Evolutionary conservation across 228 moss, liverwort and hornwort genomes (phyloP).

Genomic region (Sphagnum magellanicum): DNA sequence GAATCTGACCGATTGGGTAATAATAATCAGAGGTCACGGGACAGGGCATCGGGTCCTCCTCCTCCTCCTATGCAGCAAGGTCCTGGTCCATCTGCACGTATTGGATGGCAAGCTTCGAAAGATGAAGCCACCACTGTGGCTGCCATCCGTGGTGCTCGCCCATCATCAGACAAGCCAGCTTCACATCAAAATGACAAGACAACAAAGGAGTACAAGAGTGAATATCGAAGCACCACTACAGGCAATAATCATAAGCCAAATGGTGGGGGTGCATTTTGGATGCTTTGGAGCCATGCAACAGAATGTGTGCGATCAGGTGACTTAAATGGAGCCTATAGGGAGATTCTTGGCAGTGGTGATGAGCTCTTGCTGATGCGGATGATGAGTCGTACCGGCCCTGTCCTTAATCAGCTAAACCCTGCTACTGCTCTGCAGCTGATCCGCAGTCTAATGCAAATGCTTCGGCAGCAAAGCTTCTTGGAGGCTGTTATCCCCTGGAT

Average conservation of each 20-base stretch:
- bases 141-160: slow-evolving; percentile 55
- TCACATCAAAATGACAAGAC: slow-evolving; percentile 13
- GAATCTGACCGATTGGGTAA: slow-evolving; percentile 40
- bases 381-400: slow-evolving; percentile 77
- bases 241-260: slow-evolving; percentile 23
- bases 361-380: slow-evolving; percentile 68
- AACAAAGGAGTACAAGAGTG: slow-evolving; percentile 9
- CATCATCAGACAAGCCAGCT: slow-evolving; percentile 19
- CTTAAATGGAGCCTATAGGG: slow-evolving; percentile 52
- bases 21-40: slow-evolving; percentile 35
- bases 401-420: slow-evolving; percentile 54
- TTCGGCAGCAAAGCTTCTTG: slow-evolving; percentile 77
- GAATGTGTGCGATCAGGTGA: slow-evolving; percentile 56
- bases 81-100: slow-evolving; percentile 42
- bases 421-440: slow-evolving; percentile 53
- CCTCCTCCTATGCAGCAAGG: slow-evolving; percentile 28
- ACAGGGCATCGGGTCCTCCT: slow-evolving; percentile 29
- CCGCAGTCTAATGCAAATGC: slow-evolving; percentile 45
- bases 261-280: slow-evolving; percentile 75
- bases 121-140: slow-evolving; percentile 75
- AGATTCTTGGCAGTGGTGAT: slow-evolving; percentile 69
- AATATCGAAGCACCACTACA: slow-evolving; percentile 7
- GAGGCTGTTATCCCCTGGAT: slow-evolving; percentile 78
- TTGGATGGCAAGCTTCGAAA: slow-evolving; percentile 75
- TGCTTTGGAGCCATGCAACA: slow-evolving; percentile 85